A percentile compares a stretch with the other conserved stretches of the same genome.
phyloP scores from a whole-genome alignment of 305 asterid genomes.

The Fraxinus latifolia region DNA sequence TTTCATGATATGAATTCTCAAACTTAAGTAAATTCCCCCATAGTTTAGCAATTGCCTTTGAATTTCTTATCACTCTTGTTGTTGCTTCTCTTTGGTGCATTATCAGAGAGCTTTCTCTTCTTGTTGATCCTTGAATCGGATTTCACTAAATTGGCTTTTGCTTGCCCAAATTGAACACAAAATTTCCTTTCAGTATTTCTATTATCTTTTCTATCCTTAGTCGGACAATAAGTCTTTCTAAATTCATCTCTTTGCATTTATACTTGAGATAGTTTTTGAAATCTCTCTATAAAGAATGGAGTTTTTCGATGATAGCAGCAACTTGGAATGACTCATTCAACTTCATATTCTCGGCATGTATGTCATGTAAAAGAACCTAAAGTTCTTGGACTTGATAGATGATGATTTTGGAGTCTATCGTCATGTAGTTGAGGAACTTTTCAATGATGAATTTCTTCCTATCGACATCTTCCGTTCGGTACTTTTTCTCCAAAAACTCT shows the following conservation, averaged over 20 bases:
- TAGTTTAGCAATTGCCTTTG: background rate
- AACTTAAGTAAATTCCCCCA: too few species aligned
- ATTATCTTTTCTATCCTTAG: background rate
- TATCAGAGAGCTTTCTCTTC: too few species aligned
- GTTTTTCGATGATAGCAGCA: background rate
- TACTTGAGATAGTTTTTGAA: background rate
- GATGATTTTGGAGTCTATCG: background rate
- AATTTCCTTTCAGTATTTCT: background rate
- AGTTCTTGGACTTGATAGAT: background rate
- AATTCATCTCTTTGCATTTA: too few species aligned
- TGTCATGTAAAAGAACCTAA: background rate
- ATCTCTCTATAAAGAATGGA: background rate
- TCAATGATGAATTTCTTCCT: too few species aligned
- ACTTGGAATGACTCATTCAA: background rate
- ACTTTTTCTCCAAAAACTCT: background rate
- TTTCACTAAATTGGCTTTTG: background rate
- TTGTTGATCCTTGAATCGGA: background rate
- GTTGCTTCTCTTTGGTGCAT: too few species aligned
- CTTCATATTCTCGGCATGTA: background rate
- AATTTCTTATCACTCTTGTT: too few species aligned
- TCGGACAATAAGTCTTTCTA: background rate
- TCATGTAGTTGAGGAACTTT: background rate
- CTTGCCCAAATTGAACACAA: background rate
- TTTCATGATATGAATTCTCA: too few species aligned
- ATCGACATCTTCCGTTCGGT: background rate